phyloP scores from a whole-genome alignment of 1,284 basidiomycete genomes.

The Leccinum subrobustum region DNA sequence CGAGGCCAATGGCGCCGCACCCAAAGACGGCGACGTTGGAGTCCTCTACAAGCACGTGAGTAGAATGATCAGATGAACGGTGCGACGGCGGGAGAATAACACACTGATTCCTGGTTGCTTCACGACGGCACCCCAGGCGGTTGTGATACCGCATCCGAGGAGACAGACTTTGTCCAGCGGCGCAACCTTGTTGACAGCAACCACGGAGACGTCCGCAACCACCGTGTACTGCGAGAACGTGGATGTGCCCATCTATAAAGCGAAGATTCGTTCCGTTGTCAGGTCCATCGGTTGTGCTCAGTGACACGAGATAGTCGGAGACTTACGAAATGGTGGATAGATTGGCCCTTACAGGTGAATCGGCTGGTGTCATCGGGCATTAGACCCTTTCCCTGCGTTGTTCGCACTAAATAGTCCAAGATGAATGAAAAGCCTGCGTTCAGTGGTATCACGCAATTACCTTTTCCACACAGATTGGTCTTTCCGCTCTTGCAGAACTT shows the following conservation, averaged over 20 bases:
- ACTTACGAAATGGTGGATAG: slow-evolving; percentile 88
- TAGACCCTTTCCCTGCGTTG: slow-evolving; percentile 93
- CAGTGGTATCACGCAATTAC: slow-evolving; percentile 37
- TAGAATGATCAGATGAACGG: slow-evolving; percentile 1
- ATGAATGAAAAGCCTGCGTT: slow-evolving; percentile 10
- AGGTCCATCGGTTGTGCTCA: not conserved
- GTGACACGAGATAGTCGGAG: not conserved
- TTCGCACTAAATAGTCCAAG: slow-evolving; percentile 57
- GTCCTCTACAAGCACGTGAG: slow-evolving; percentile 50
- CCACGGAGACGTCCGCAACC: slow-evolving; percentile 95
- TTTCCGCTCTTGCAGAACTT: slow-evolving; percentile 99
- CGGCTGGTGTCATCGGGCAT: slow-evolving; percentile 95
- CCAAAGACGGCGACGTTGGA: slow-evolving; percentile 95
- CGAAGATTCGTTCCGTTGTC: not conserved
- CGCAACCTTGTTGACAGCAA: slow-evolving; percentile 83
- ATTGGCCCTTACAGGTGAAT: slow-evolving; percentile 89
- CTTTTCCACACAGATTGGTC: slow-evolving; percentile 92
- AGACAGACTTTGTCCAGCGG: slow-evolving; percentile 95
- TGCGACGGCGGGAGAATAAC: slow-evolving; percentile 28
- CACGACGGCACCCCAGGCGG: slow-evolving; percentile 89
- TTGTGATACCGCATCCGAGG: slow-evolving; percentile 95
- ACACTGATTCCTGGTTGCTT: slow-evolving; percentile 79
- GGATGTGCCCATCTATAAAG: slow-evolving; percentile 89
- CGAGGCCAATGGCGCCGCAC: slow-evolving; percentile 94
- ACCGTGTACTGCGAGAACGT: slow-evolving; percentile 99